Evolutionary conservation across 805 yeast species (phyloP).

Genomic region (Saccharomycopsis microspora): DNA sequence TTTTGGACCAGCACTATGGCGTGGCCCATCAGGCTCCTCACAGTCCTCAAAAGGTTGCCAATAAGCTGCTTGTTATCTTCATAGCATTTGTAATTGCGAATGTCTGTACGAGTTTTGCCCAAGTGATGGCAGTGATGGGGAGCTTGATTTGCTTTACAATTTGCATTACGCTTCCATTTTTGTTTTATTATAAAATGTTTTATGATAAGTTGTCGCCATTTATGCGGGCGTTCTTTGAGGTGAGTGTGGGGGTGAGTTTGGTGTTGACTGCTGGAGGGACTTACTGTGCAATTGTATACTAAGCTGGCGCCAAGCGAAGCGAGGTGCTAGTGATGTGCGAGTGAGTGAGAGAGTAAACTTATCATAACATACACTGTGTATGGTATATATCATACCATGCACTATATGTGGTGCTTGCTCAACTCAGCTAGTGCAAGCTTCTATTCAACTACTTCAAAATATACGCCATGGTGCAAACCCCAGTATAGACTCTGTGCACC

Average conservation of each 20-base stretch:
- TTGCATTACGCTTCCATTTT: conserved; percentile 58
- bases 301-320: not conserved
- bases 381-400: no score
- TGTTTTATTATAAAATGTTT: conserved; percentile 47
- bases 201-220: conserved; percentile 23
- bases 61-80: conserved; percentile 10
- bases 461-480: no score
- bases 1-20: conserved; percentile 33
- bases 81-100: conserved; percentile 14
- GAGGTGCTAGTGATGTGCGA: no score
- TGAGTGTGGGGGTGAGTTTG: conserved; percentile 8
- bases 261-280: conserved; percentile 14
- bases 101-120: conserved; percentile 59
- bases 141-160: conserved; percentile 62
- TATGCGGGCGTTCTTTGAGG: conserved; percentile 19
- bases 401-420: no score
- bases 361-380: no score
- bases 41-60: conserved; percentile 5
- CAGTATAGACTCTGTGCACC: no score
- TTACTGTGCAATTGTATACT: conserved; percentile 13
- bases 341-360: no score
- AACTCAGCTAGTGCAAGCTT: no score
- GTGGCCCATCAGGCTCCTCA: conserved; percentile 5
- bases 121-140: conserved; percentile 64
- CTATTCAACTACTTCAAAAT: no score